Conservation (phyloP, 805 yeast genomes). For the Ogataea allantospora region DNA sequence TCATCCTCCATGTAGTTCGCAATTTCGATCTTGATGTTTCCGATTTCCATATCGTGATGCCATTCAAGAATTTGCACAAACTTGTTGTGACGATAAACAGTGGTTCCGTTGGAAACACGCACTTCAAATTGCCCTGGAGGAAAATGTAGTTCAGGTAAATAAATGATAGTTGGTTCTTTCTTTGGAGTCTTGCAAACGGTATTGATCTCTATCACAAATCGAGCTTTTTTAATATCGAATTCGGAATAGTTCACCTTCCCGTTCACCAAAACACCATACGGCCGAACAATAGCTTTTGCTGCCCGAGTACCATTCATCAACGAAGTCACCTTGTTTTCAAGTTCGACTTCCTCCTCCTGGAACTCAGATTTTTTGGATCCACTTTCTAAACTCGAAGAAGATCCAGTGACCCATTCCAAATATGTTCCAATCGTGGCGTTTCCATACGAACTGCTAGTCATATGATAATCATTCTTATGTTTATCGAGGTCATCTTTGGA, state of each 20-base stretch:
- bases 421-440: slow-evolving; percentile 21
- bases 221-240: slow-evolving; percentile 53
- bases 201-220: slow-evolving; percentile 48
- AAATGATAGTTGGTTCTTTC: slow-evolving; percentile 54
- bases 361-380: slow-evolving; percentile 8
- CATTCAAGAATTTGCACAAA: slow-evolving; percentile 61
- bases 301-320: slow-evolving; percentile 64
- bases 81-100: slow-evolving; percentile 47
- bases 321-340: slow-evolving; percentile 15
- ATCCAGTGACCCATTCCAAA: slow-evolving; percentile 24
- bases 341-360: slow-evolving; percentile 15
- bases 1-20: slow-evolving; percentile 14
- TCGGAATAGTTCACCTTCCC: slow-evolving; percentile 57
- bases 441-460: slow-evolving; percentile 17
- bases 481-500: slow-evolving; percentile 54
- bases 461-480: slow-evolving; percentile 12
- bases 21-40: slow-evolving; percentile 24
- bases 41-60: slow-evolving; percentile 49
- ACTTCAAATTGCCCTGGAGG: slow-evolving; percentile 48
- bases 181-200: slow-evolving; percentile 19
- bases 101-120: slow-evolving; percentile 50
- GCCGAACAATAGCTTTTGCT: slow-evolving; percentile 70
- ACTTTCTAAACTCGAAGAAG: slow-evolving; percentile 12
- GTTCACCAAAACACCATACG: slow-evolving; percentile 62
- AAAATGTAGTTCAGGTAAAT: slow-evolving; percentile 73